phyloP scores from a whole-genome alignment of 371 early-diverging fungal genomes.

The Mucor sp. region DNA sequence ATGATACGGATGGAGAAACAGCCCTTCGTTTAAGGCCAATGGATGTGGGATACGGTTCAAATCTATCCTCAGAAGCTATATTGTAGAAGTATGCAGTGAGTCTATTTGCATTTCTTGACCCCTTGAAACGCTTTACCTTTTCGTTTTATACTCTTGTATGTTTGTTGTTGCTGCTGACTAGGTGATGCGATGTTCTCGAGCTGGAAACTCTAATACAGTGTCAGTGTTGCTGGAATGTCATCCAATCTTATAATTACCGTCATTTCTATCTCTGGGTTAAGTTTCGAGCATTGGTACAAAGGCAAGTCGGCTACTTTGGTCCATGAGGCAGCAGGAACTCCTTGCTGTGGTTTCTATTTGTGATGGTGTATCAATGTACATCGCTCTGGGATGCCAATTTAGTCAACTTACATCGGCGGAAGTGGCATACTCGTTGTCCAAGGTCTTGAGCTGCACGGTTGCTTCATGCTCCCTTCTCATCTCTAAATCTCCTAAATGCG shows the following conservation, averaged over 20 bases:
- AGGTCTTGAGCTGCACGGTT: slow-evolving; percentile 28
- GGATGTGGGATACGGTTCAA: slow-evolving; percentile 36
- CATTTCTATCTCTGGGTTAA: slow-evolving; percentile 52
- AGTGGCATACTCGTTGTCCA: slow-evolving; percentile 1
- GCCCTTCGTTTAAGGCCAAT: slow-evolving; percentile 42
- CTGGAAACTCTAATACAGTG: slow-evolving; percentile 36
- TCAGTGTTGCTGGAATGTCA: not conserved
- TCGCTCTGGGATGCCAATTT: not conserved
- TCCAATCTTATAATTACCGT: slow-evolving; percentile 27
- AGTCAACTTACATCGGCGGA: not conserved
- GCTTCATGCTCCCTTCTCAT: slow-evolving; percentile 46
- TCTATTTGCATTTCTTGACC: not conserved
- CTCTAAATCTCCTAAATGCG: slow-evolving; percentile 42
- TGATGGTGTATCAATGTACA: not conserved
- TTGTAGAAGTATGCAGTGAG: not conserved
- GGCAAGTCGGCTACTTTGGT: slow-evolving; percentile 29
- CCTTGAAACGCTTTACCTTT: slow-evolving; percentile 34
- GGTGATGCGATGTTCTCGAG: slow-evolving; percentile 40
- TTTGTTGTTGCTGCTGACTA: slow-evolving; percentile 16
- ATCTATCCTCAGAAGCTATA: slow-evolving; percentile 43
- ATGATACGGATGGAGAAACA: slow-evolving; percentile 48
- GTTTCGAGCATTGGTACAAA: slow-evolving; percentile 43
- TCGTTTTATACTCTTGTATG: slow-evolving; percentile 36
- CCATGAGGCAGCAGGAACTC: slow-evolving; percentile 46
- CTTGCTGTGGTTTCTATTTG: not conserved